A percentile compares a stretch with the other conserved stretches of the same genome.
phyloP scores from a whole-genome alignment of 495 filamentous ascomycete genomes.

The Podospora fimiseda region DNA sequence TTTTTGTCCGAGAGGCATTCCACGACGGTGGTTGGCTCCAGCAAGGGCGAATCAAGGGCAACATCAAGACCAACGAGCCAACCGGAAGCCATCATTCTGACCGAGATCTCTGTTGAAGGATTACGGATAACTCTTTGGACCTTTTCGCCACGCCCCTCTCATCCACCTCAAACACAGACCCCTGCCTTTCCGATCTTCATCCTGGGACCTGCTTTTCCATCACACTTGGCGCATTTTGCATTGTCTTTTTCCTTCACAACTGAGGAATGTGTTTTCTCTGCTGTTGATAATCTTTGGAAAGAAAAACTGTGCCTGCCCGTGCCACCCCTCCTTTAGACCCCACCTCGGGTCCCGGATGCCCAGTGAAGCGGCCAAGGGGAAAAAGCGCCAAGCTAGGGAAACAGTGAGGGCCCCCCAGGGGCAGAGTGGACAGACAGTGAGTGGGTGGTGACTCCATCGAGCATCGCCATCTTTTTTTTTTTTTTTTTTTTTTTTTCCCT shows the following conservation, averaged over 20 bases:
- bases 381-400: no score
- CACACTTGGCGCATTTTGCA: constrained; percentile 6
- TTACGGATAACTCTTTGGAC: constrained; percentile 8
- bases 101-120: constrained; percentile 12
- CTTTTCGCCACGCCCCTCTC: constrained; percentile 22
- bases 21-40: constrained; percentile 22
- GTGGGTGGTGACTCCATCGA: constrained; percentile 10
- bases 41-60: constrained; percentile 19
- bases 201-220: constrained; percentile 24
- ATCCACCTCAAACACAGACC: constrained; percentile 6
- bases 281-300: no score
- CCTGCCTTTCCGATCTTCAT: constrained; percentile 2
- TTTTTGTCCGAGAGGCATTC: constrained; percentile 6
- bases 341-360: constrained; percentile 19
- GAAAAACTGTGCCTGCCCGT: constrained; percentile 18
- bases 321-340: constrained; percentile 23
- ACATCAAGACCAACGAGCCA: constrained; percentile 18
- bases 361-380: constrained; percentile 6
- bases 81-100: constrained; percentile 15
- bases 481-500: no score
- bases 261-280: constrained; percentile 11
- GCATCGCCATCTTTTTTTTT: constrained; percentile 13
- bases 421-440: background rate
- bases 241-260: background rate
- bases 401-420: background rate